Conservation (phyloP, 352 stramenopile species). For the Pythium brachiatum region DNA sequence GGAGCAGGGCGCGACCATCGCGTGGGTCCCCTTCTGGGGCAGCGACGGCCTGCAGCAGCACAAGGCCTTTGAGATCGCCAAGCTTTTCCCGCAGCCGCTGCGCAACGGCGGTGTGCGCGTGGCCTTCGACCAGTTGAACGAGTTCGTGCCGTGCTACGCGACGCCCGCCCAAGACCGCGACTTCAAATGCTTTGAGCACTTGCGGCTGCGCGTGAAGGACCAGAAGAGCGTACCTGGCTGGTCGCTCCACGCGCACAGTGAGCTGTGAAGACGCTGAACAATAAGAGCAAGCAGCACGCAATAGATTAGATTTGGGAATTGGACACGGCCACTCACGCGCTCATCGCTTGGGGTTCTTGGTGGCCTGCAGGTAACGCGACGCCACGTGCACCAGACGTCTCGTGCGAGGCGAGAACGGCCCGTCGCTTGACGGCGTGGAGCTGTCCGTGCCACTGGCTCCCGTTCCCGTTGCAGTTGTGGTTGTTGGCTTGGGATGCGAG, state of each 20-base stretch:
- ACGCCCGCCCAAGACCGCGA: slow-evolving; percentile 28
- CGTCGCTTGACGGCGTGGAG: background rate
- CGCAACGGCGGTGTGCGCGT: slow-evolving; percentile 70
- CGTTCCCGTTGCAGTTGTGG: too few relatives aligned
- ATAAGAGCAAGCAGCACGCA: background rate
- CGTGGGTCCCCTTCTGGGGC: slow-evolving; percentile 77
- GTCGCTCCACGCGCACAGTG: slow-evolving; percentile 44
- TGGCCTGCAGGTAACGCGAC: slow-evolving; percentile 26
- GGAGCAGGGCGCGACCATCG: slow-evolving; percentile 58
- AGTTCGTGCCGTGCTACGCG: slow-evolving; percentile 74
- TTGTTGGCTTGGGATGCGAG: slow-evolving; percentile 6
- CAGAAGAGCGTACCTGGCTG: slow-evolving; percentile 76
- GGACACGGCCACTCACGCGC: too few relatives aligned
- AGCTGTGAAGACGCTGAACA: background rate
- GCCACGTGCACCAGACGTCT: slow-evolving; percentile 27
- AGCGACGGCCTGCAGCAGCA: slow-evolving; percentile 39
- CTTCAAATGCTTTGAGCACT: slow-evolving; percentile 72
- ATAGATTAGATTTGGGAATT: background rate
- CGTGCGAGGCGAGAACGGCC: slow-evolving; percentile 15
- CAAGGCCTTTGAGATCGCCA: slow-evolving; percentile 35
- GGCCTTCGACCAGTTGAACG: slow-evolving; percentile 66
- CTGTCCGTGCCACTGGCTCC: background rate
- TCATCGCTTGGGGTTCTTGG: slow-evolving; percentile 15
- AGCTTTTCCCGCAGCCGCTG: slow-evolving; percentile 56
- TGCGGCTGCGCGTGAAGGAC: slow-evolving; percentile 82